Base-by-base conservation (phyloP, 176 grass and related monocot species). In the Rhynchospora tenuis region DNA sequence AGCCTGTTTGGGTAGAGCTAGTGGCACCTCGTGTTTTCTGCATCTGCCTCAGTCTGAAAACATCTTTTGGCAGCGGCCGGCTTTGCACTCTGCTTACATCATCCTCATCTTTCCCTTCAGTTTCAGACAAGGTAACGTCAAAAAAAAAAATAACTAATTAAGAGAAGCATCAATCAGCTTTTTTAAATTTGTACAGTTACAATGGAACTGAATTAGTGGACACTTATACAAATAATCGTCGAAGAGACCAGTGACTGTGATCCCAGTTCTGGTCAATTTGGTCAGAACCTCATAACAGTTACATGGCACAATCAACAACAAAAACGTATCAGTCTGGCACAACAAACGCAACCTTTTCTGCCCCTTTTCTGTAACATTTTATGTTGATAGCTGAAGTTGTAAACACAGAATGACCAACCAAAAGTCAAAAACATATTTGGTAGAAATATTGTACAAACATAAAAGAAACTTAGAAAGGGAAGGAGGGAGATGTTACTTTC, bases 11-110 rank as follows among this genome's bases (percentile, higher is more conserved):
- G 1, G 90, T 86, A 73, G 86, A 64, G 7, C 86, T 67, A 38
- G 42, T 87, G 6, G 75, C 48, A 0, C 86, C 92, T 10, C 92
- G 85, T 28, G 74, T 89, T 86, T 86, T 93, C 46, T 93, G 95
- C 46, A 98, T 95, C 73, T 98, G 95, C 64, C 95, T 78, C 51
- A 98, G 89, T 87, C 89, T 95, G 84, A 98, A 98, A 71, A 98
- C 87, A 16, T 98, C 95, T 56, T 77, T 84, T 8, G 92, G 95
- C 48, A 89, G 72, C 16, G 89, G 86, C 59, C 85, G 91, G 69
- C 64, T 98, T 82, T 95, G 89, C 31, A 84, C 86, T 0, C 85
- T 84, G 0, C 64, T 82, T 0, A 79, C 82, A 13, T 98, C 93
- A 56, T 92, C 96, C 55, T 98, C 95, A 47, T 98, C 92, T 90